Base-by-base conservation (phyloP, 768 basidiomycete genomes). In the Pleurotus giganteus region DNA sequence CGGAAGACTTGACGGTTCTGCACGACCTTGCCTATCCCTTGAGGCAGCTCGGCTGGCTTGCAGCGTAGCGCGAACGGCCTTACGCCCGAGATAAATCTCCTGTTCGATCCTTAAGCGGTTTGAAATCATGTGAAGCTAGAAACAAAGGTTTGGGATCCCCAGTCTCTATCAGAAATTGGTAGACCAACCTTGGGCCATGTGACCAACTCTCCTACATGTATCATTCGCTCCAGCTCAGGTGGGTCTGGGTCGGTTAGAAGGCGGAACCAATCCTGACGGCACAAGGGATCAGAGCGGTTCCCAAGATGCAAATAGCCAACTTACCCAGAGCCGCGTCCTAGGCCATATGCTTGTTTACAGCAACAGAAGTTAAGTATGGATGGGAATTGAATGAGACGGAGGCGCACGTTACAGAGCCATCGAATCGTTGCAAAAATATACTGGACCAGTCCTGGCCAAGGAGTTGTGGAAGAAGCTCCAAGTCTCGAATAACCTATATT, bases 381-480 rank as follows among this genome's bases (percentile, higher is more conserved):
- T 23, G 69, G 67, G 15, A 57, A 21, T 43, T 23, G 45, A 34
- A 6, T 34, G 6, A 53, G 43, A 13, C 39, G n/a, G 36, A 19
- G 15, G 76, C 88, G 64, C 77, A 92, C 91, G 91, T 94, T 45
- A 94, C 86, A 23, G 83, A 76, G 3, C 91, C 91, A 61, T 93
- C 93, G 65, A 97, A 98, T 47, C 92, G 82, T 68, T 98, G 97
- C 47, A 98, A 73, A 66, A 98, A 99, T 9, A 98, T 93, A 58
- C 89, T 89, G 0, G 91, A 93, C 96, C 96, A 98, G 67, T 99
- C 96, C 66, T 81, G 93, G 2, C 95, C 95, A 4, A 96, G 75
- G 2, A 98, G 63, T 56, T 93, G 88, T n/a, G 97, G 97, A 53
- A 98, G 77, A 19, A 99, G 81, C 65, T 99, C 97, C 1, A 99